These are phyloP conservation scores for Neurospora africana DNA, from an alignment of 495 filamentous ascomycete species.

Conservation along the genomic window DNA sequence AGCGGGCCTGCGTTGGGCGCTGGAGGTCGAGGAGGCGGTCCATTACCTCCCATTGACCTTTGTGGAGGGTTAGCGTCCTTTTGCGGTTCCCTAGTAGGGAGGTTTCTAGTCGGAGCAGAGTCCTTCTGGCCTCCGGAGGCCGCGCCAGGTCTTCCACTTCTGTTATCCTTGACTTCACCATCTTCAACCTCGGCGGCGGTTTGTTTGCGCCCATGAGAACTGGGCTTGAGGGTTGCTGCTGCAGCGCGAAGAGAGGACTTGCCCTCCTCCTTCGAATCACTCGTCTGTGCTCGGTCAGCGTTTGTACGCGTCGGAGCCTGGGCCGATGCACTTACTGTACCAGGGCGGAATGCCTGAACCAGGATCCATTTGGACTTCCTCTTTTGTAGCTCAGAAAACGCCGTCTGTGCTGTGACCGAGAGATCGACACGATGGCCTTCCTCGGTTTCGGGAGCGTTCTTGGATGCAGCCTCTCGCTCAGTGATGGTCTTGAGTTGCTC, in stretches of 20 bases:
- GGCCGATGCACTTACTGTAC: slow-evolving; percentile 34
- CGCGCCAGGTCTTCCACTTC: slow-evolving; percentile 18
- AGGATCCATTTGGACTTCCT: slow-evolving; percentile 74
- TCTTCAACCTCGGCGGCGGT: slow-evolving; percentile 57
- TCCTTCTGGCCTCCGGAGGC: slow-evolving; percentile 16
- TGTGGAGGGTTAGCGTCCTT: slow-evolving; percentile 7
- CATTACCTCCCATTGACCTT: neutral
- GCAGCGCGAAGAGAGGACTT: slow-evolving; percentile 25
- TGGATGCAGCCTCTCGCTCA: slow-evolving; percentile 51
- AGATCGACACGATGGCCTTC: slow-evolving; percentile 66
- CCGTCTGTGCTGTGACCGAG: slow-evolving; percentile 75
- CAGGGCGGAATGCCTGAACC: slow-evolving; percentile 62
- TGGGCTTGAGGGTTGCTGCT: slow-evolving; percentile 38
- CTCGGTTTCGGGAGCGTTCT: slow-evolving; percentile 54
- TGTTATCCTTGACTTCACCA: slow-evolving; percentile 66
- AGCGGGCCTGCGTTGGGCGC: slow-evolving; percentile 10
- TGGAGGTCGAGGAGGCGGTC: neutral
- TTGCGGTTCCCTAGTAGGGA: slow-evolving; percentile 7
- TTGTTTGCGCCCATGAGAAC: slow-evolving; percentile 18
- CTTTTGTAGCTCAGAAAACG: slow-evolving; percentile 72
- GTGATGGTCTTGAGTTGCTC: slow-evolving; percentile 61
- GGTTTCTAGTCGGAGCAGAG: slow-evolving; percentile 4
- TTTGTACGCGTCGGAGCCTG: slow-evolving; percentile 8
- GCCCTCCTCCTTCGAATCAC: slow-evolving; percentile 28
- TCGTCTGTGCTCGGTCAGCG: slow-evolving; percentile 25